Percentiles rank a stretch among this genome's conserved stretches.
These are phyloP conservation scores for Botrytis pseudocinerea DNA, from an alignment of 2,329 filamentous ascomycete genomes.

Conservation along the genomic window DNA sequence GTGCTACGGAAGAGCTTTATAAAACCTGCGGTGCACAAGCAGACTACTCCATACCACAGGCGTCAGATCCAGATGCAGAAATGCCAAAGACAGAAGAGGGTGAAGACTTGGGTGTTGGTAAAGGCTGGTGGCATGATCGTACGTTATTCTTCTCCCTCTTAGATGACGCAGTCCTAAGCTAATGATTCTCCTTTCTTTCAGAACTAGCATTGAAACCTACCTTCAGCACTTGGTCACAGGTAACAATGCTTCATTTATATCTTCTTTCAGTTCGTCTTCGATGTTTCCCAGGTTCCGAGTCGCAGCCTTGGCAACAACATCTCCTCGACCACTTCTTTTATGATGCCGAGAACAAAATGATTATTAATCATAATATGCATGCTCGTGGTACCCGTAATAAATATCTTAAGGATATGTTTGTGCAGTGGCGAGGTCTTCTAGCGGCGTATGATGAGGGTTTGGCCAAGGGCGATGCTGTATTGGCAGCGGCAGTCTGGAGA, in stretches of 20 bases:
- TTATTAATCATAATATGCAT: slow-evolving; percentile 70
- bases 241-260: slow-evolving; percentile 96
- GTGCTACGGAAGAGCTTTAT: slow-evolving; percentile 70
- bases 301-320: slow-evolving; percentile 81
- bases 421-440: slow-evolving; percentile 87
- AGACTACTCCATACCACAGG: slow-evolving; percentile 35
- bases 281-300: slow-evolving; percentile 68
- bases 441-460: slow-evolving; percentile 84
- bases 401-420: slow-evolving; percentile 83
- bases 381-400: slow-evolving; percentile 60
- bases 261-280: slow-evolving; percentile 81
- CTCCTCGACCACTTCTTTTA: slow-evolving; percentile 95
- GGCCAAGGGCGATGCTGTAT: slow-evolving; percentile 71
- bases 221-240: slow-evolving; percentile 94
- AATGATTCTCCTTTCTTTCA: slow-evolving; percentile 43
- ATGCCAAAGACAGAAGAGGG: slow-evolving; percentile 73
- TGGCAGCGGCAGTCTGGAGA: slow-evolving; percentile 85
- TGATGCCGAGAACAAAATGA: slow-evolving; percentile 81
- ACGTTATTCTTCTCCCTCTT: slow-evolving; percentile 39
- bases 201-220: slow-evolving; percentile 79
- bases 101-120: slow-evolving; percentile 76
- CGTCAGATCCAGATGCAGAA: slow-evolving; percentile 53
- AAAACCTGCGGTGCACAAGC: slow-evolving; percentile 36
- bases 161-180: slow-evolving; percentile 9
- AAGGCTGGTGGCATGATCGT: slow-evolving; percentile 83